Conservation (phyloP, 2,329 filamentous ascomycete genomes). For the Cordyceps cateniannulata region DNA sequence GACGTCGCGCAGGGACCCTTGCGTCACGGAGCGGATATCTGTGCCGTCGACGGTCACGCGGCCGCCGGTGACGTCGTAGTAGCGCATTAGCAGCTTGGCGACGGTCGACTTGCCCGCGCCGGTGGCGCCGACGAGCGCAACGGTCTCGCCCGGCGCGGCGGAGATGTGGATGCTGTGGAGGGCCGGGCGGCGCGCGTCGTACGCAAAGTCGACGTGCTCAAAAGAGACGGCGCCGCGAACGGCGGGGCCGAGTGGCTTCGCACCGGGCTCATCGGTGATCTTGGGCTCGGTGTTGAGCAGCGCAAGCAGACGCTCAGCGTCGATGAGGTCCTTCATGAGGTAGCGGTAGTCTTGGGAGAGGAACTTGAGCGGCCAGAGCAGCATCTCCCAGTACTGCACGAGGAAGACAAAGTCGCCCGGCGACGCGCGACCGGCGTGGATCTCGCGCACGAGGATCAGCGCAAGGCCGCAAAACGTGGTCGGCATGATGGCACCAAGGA, state of each 20-base stretch:
- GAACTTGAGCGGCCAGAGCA: constrained; percentile 30
- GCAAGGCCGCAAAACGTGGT: constrained; percentile 30
- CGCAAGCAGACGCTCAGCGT: constrained; percentile 39
- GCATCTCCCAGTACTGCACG: constrained; percentile 49
- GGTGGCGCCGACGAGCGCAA: constrained; percentile 39
- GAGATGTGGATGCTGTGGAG: constrained; percentile 35
- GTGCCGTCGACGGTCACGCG: constrained; percentile 40
- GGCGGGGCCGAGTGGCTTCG: constrained; percentile 21
- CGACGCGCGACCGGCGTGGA: constrained; percentile 26
- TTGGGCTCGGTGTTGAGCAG: constrained; percentile 25
- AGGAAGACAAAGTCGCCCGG: constrained; percentile 57
- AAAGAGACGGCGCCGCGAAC: background rate
- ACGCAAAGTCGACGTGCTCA: background rate
- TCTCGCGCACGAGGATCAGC: constrained; percentile 42
- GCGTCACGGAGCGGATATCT: constrained; percentile 36
- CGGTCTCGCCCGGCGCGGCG: constrained; percentile 37
- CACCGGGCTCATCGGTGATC: constrained; percentile 35
- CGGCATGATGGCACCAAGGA: constrained; percentile 37
- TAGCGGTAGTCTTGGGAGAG: constrained; percentile 33
- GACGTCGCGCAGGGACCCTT: constrained; percentile 31
- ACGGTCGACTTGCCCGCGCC: constrained; percentile 44
- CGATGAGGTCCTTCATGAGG: constrained; percentile 39
- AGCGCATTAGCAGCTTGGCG: constrained; percentile 43
- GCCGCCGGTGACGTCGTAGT: constrained; percentile 42
- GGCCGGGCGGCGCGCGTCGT: constrained; percentile 31